Evolutionary conservation across 495 filamentous ascomycete genomes (phyloP).

Genomic region (Penicillium ochrochloron): DNA sequence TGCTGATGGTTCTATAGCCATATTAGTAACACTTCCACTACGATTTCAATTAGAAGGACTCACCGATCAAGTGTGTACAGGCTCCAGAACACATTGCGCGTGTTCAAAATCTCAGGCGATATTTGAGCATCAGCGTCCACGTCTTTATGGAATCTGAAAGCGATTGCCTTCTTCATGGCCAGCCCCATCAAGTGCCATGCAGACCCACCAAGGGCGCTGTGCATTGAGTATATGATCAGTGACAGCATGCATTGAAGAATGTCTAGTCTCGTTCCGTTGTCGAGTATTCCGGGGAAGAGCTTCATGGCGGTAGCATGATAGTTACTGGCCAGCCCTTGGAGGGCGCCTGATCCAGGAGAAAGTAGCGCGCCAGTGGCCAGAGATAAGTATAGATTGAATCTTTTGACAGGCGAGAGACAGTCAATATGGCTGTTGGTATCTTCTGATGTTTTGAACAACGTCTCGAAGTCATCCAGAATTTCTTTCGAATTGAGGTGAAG

Average conservation of each 20-base stretch:
- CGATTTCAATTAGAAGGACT: neutral
- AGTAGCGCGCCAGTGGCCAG: conserved; percentile 27
- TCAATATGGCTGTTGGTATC: neutral
- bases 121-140: conserved; percentile 10
- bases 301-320: conserved; percentile 22
- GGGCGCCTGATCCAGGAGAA: conserved; percentile 19
- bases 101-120: neutral
- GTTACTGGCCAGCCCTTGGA: conserved; percentile 20
- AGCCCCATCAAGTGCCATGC: conserved; percentile 36
- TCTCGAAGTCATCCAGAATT: conserved; percentile 19
- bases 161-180: conserved; percentile 35
- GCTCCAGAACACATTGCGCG: conserved; percentile 30
- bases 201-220: conserved; percentile 29
- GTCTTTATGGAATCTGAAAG: conserved; percentile 32
- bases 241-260: conserved; percentile 32
- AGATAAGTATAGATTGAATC: conserved; percentile 29
- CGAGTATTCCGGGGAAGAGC: conserved; percentile 17
- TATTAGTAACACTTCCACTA: neutral
- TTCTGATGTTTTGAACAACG: conserved; percentile 16
- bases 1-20: conserved; percentile 27
- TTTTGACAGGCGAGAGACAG: neutral
- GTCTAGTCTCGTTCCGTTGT: conserved; percentile 13
- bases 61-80: conserved; percentile 36
- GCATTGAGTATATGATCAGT: conserved; percentile 30
- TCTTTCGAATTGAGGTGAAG: conserved; percentile 19